These are phyloP conservation scores for Hypoxylon perforatum DNA, from an alignment of 495 filamentous ascomycete genomes.

Conservation along the genomic window DNA sequence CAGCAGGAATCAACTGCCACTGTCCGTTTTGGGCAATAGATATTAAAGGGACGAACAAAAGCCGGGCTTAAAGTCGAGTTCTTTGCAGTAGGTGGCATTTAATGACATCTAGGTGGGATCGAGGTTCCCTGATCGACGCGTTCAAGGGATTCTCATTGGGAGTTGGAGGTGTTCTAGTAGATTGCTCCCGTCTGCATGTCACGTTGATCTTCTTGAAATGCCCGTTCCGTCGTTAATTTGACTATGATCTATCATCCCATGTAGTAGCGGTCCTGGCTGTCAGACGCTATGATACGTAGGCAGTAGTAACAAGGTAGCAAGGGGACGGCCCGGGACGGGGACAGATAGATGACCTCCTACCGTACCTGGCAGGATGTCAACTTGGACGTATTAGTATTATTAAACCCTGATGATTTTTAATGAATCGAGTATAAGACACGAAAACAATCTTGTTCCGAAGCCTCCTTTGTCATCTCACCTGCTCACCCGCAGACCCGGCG, in stretches of 20 bases:
- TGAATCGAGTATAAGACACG: slow-evolving; percentile 21
- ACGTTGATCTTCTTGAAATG: slow-evolving; percentile 41
- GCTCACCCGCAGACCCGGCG: slow-evolving; percentile 9
- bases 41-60: slow-evolving; percentile 37
- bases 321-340: neutral
- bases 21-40: slow-evolving; percentile 38
- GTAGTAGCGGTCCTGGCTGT: neutral
- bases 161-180: slow-evolving; percentile 16
- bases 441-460: slow-evolving; percentile 7
- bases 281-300: slow-evolving; percentile 9
- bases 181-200: slow-evolving; percentile 42
- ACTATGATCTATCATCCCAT: neutral
- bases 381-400: slow-evolving; percentile 24
- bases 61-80: slow-evolving; percentile 35
- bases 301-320: slow-evolving; percentile 8
- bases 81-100: slow-evolving; percentile 39
- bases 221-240: slow-evolving; percentile 33
- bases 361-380: slow-evolving; percentile 32
- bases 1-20: slow-evolving; percentile 32
- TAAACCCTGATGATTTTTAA: slow-evolving; percentile 29
- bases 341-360: slow-evolving; percentile 26
- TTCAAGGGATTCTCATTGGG: slow-evolving; percentile 22
- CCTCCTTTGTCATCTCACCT: slow-evolving; percentile 2
- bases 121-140: slow-evolving; percentile 34
- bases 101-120: slow-evolving; percentile 27